Evolutionary conservation across 2,329 filamentous ascomycete species (phyloP).

Genomic region (Penicillium sp.): DNA sequence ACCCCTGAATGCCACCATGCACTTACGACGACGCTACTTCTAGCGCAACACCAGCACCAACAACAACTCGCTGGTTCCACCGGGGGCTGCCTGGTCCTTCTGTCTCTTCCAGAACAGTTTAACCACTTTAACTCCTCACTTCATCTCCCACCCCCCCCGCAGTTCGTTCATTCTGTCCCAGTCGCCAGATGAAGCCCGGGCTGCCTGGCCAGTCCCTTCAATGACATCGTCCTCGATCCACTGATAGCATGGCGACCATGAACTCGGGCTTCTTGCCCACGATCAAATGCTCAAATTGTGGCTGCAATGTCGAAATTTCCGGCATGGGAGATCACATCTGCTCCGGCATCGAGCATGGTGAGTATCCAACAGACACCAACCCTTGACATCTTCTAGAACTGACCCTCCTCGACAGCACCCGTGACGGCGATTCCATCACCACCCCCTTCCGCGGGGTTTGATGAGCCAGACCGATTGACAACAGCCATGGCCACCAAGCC

Average conservation of each 20-base stretch:
- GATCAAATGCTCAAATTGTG: constrained; percentile 86
- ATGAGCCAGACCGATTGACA: constrained; percentile 27
- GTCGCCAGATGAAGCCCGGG: constrained; percentile 18
- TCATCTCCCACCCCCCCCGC: not conserved
- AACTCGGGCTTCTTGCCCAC: constrained; percentile 75
- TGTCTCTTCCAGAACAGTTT: not conserved
- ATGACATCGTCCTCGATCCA: constrained; percentile 18
- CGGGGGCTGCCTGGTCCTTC: not conserved
- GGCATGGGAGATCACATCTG: constrained; percentile 87
- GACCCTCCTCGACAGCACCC: constrained; percentile 6
- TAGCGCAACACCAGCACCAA: not conserved
- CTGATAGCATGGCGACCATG: constrained; percentile 41
- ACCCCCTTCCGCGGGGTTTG: constrained; percentile 32
- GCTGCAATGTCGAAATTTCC: constrained; percentile 77
- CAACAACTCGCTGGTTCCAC: not conserved
- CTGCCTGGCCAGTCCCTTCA: constrained; percentile 15
- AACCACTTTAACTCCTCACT: not conserved
- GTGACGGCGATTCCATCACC: constrained; percentile 28
- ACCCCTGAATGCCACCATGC: not conserved
- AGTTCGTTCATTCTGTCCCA: too few species aligned
- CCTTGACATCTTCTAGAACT: too few species aligned
- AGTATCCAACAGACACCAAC: constrained; percentile 4
- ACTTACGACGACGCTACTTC: constrained; percentile 1
- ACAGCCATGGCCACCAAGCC: constrained; percentile 39
- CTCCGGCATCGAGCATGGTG: constrained; percentile 48